These are phyloP conservation scores for Apodospora peruviana DNA, from an alignment of 495 filamentous ascomycete species.

Conservation along the genomic window DNA sequence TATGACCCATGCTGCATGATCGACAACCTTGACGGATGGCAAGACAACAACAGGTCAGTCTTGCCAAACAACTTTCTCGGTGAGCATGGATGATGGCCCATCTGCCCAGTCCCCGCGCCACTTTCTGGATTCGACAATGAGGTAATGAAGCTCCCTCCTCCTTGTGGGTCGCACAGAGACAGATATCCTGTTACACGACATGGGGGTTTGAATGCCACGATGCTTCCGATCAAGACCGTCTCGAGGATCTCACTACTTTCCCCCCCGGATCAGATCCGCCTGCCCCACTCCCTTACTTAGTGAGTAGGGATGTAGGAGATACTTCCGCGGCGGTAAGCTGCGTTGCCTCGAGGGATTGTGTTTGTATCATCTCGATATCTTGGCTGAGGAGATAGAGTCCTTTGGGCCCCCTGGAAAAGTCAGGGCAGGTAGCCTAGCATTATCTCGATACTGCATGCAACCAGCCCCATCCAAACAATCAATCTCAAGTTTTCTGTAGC, in stretches of 20 bases:
- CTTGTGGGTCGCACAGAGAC: constrained; percentile 13
- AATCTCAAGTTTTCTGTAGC: too few relatives aligned
- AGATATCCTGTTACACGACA: too few relatives aligned
- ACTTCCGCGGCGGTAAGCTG: too few relatives aligned
- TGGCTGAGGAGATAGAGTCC: too few relatives aligned
- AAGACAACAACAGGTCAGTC: background rate
- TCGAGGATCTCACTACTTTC: constrained; percentile 3
- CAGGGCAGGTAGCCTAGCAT: background rate
- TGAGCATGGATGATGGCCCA: background rate
- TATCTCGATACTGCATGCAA: constrained; percentile 15
- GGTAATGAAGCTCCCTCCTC: constrained; percentile 3
- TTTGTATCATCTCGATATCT: too few relatives aligned
- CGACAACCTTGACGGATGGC: too few relatives aligned
- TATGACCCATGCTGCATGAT: background rate
- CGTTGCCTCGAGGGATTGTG: too few relatives aligned
- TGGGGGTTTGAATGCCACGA: too few relatives aligned
- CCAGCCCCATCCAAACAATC: background rate
- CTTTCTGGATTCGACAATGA: background rate
- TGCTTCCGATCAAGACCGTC: constrained; percentile 18
- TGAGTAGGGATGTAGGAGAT: too few relatives aligned
- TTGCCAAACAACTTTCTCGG: background rate
- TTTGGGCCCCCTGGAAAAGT: background rate
- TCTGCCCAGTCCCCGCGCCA: constrained; percentile 1
- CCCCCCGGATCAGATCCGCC: background rate
- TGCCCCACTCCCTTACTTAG: too few relatives aligned